Base-by-base conservation (phyloP, 139 green algal species). In the Choricystis sp. region DNA sequence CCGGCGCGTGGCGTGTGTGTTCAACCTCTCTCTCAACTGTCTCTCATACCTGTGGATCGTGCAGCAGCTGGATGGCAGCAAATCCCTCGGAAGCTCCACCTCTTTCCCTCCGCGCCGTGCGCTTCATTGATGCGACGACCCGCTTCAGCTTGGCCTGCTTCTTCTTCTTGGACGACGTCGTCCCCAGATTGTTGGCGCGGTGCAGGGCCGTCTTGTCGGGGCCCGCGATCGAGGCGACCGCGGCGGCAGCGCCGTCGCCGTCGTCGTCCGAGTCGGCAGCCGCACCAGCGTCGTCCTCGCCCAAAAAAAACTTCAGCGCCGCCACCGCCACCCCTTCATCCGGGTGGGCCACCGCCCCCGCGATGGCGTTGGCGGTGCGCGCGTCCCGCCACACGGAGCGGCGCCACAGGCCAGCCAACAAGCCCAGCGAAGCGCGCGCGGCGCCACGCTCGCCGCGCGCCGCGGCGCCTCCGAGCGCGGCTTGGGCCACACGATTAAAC, bases 251-350 rank as follows among this genome's bases (percentile, higher is more conserved):
- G 40, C 72, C 74, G 4, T 87, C 84, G 26, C 82, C 80, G 16
- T 87, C 81, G 4, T 82, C 77, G 31, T 78, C 73, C 0, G 56
- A 65, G 23, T 67, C 66, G 23, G 63, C 70, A 40, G 77, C 79
- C 3, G 66, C 70, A 19, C 71, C 72, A 23, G 57, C 66, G 52
- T 78, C 63, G 65, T 95, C 90, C 56, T 91, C 74, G 0, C 91
- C 91, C 68, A 97, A 70, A 72, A 99, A 98, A 74, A 99, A 99
- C 77, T 97, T 96, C 31, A 98, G 75, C 0, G 87, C 84, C 3
- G 88, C 90, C 62, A 95, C 73, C 79, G 92, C 83, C 19, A 97
- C 75, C 25, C 76, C 70, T 21, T 66, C 71, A 29, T 66, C 82
- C 60, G 77, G 76, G 82, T 97, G 86, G 55, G 79, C 70, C 4